Evolutionary conservation across 345 rosid genomes (phyloP).

Genomic region (Mangifera indica): DNA sequence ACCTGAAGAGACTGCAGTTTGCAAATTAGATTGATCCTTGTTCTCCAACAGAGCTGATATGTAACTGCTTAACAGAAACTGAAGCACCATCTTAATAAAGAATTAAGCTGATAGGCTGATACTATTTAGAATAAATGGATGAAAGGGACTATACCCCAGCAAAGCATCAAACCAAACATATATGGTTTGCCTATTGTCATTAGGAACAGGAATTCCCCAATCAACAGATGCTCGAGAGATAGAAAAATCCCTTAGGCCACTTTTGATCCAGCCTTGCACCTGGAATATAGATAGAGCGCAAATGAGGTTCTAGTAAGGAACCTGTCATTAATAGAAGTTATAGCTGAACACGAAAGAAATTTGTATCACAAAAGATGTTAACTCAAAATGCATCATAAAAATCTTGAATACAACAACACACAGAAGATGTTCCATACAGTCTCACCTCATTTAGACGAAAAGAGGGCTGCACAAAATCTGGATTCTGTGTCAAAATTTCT

Average conservation of each 20-base stretch:
- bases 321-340: background rate
- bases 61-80: conserved; percentile 50
- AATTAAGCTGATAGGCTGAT: background rate
- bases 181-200: conserved; percentile 79
- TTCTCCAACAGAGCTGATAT: conserved; percentile 77
- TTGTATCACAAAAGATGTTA: background rate
- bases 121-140: background rate
- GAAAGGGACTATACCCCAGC: conserved; percentile 58
- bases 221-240: conserved; percentile 93
- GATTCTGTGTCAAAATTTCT: conserved; percentile 59
- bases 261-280: conserved; percentile 93
- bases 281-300: conserved; percentile 28
- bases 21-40: conserved; percentile 51
- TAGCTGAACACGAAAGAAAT: background rate
- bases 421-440: background rate
- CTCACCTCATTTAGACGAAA: conserved; percentile 84
- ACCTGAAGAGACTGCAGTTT: conserved; percentile 65
- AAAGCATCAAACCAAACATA: conserved; percentile 99
- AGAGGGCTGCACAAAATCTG: conserved; percentile 86
- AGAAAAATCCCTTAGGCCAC: conserved; percentile 90
- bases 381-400: conserved; percentile 2
- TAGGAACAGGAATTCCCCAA: conserved; percentile 97
- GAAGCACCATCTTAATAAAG: background rate
- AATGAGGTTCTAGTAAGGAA: conserved; percentile 3
- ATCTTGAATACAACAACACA: background rate